Percentiles rank a stretch among this genome's conserved stretches.
Conservation (phyloP, 1,284 basidiomycete genomes). For the Austroboletus novae-zelandiae region DNA sequence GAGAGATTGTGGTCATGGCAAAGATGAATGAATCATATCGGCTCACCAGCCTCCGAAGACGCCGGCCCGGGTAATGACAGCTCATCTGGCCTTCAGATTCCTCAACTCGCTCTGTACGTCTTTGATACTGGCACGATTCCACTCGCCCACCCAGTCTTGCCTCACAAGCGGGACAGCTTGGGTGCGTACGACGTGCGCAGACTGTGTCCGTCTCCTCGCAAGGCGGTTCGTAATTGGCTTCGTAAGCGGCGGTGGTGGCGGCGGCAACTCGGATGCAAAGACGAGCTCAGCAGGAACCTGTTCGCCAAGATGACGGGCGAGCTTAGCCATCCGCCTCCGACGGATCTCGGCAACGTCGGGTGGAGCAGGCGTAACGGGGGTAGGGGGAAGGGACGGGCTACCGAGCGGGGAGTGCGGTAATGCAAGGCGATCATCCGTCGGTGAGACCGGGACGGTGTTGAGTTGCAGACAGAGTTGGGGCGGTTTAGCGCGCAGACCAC, state of each 20-base stretch:
- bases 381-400: conserved; percentile 14
- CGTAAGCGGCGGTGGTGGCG: background rate
- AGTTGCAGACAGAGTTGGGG: conserved; percentile 25
- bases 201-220: conserved; percentile 12
- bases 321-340: conserved; percentile 42
- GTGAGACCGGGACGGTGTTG: conserved; percentile 14
- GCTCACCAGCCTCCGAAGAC: conserved; percentile 15
- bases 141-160: conserved; percentile 31
- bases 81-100: conserved; percentile 18
- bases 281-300: conserved; percentile 42
- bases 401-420: conserved; percentile 12
- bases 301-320: conserved; percentile 43
- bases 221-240: background rate
- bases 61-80: background rate
- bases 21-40: background rate
- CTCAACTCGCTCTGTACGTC: conserved; percentile 33
- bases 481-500: conserved; percentile 10
- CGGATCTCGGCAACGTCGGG: conserved; percentile 24
- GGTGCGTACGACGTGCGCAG: conserved; percentile 7
- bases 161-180: background rate
- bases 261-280: conserved; percentile 15
- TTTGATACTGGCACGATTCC: conserved; percentile 31
- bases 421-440: conserved; percentile 9
- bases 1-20: background rate
- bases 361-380: conserved; percentile 19